A percentile compares a stretch with the other conserved stretches of the same genome.
These are phyloP conservation scores for Ophiosphaerella korrae DNA, from an alignment of 2,329 filamentous ascomycete genomes.

Conservation along the genomic window DNA sequence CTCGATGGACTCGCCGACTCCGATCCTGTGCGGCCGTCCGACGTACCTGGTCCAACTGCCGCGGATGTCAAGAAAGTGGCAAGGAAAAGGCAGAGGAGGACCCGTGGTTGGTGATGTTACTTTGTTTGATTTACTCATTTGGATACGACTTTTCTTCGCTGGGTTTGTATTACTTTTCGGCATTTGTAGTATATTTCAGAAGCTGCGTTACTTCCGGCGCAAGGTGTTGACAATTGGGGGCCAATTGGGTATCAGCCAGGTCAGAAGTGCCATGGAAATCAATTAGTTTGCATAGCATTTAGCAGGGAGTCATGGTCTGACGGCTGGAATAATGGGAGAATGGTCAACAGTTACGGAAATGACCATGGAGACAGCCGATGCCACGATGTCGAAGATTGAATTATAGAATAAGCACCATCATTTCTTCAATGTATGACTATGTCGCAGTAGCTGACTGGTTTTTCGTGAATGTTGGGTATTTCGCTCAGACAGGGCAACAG, in stretches of 20 bases:
- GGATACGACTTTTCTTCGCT: constrained; percentile 5
- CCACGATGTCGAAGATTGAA: too few species aligned
- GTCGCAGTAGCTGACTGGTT: background rate
- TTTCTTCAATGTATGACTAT: background rate
- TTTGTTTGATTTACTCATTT: constrained; percentile 10
- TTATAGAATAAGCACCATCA: background rate
- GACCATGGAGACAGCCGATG: background rate
- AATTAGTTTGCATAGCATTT: constrained; percentile 21
- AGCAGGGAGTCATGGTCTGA: constrained; percentile 22
- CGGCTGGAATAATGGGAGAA: constrained; percentile 5
- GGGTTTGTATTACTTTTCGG: constrained; percentile 22
- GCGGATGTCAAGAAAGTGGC: constrained; percentile 34
- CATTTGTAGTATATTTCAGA: constrained; percentile 26
- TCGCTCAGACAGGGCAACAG: constrained; percentile 11
- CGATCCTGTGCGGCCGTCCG: constrained; percentile 35
- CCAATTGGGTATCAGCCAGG: background rate
- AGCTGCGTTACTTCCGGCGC: constrained; percentile 18
- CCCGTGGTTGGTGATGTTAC: constrained; percentile 27
- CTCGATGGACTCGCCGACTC: constrained; percentile 64
- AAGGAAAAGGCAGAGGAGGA: constrained; percentile 38
- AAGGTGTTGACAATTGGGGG: constrained; percentile 8
- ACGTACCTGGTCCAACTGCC: constrained; percentile 29
- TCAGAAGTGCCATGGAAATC: constrained; percentile 1
- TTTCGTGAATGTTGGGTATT: constrained; percentile 9
- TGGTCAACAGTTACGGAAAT: constrained; percentile 11